phyloP scores from a whole-genome alignment of 148 eudicot species.

The Nepenthes mirabilis region DNA sequence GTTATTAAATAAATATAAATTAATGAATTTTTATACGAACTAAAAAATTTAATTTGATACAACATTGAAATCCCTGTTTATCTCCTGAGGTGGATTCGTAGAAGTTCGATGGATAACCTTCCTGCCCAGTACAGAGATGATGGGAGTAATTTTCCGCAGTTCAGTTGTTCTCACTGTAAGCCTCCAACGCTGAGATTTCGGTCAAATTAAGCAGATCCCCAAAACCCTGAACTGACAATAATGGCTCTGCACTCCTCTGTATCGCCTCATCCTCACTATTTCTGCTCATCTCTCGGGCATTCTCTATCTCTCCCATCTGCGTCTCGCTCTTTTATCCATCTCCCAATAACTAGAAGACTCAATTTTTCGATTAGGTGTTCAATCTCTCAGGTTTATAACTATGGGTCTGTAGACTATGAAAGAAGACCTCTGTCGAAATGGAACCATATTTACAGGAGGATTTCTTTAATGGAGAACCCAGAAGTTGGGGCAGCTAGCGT shows the following conservation, averaged over 20 bases:
- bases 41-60: too few species aligned
- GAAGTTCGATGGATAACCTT: too few species aligned
- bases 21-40: too few species aligned
- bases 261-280: slow-evolving; percentile 10
- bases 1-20: too few species aligned
- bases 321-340: slow-evolving; percentile 20
- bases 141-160: too few species aligned
- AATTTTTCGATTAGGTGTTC: slow-evolving; percentile 19
- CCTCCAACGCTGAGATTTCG: too few species aligned
- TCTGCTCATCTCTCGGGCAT: slow-evolving; percentile 15
- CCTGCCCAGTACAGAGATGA: too few species aligned
- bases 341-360: slow-evolving; percentile 6
- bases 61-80: too few species aligned
- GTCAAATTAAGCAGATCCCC: too few species aligned
- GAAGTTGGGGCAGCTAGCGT: slow-evolving; percentile 34
- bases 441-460: slow-evolving; percentile 39
- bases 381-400: slow-evolving; percentile 19
- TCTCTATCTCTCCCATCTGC: slow-evolving; percentile 30
- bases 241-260: slow-evolving; percentile 50
- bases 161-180: too few species aligned
- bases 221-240: neutral
- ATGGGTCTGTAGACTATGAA: slow-evolving; percentile 34
- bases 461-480: slow-evolving; percentile 31
- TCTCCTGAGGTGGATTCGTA: too few species aligned
- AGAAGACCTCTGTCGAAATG: slow-evolving; percentile 30